Base-by-base conservation (phyloP, 306 rosid genomes). In the Prunus mira region DNA sequence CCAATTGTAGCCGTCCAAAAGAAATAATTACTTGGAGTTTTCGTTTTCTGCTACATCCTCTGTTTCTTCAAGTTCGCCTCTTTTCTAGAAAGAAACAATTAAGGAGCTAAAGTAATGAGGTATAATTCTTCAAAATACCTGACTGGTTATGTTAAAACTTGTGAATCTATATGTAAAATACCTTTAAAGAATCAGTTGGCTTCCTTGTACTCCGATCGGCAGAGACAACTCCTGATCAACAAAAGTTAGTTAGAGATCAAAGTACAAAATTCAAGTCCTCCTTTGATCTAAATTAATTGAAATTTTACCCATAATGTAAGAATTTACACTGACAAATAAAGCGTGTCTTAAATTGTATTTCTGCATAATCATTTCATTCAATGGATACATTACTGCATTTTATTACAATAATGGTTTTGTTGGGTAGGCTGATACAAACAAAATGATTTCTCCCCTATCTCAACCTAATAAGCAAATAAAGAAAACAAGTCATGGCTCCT, bases 1-100 rank as follows among this genome's bases (percentile, higher is more conserved):
- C 45, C 45, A 10, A 62, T 18, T 24, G 32, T n/a, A 15, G 67
- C 22, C 5, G 38, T 52, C 9, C 56, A 54, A 71, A 79, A 50
- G 51, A 60, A 41, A 69, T 83, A 78, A 30, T 78, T 87, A 89
- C 94, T 87, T 87, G 66, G 91, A 89, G 79, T 81, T 87, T 71
- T 86, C 91, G 69, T 73, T 89, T 68, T 78, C 84, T 57, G 72
- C 86, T 47, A 41, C 76, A 54, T 67, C 49, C 13, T 12, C 76
- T 65, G 75, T 69, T 10, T 79, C 83, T 67, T 76, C 85, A 76
- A 65, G 60, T 57, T 71, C 83, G 41, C 81, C 86, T 70, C 81
- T 86, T 61, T 62, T 54, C 94, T 89, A 84, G 65, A 57, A 77
- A 32, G 76, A 78, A 77, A 52, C 46, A 28, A 62, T 30, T 77